A percentile compares a stretch with the other conserved stretches of the same genome.
These are phyloP conservation scores for Malassezia sympodialis DNA, from an alignment of 1,284 basidiomycete species.

Conservation along the genomic window DNA sequence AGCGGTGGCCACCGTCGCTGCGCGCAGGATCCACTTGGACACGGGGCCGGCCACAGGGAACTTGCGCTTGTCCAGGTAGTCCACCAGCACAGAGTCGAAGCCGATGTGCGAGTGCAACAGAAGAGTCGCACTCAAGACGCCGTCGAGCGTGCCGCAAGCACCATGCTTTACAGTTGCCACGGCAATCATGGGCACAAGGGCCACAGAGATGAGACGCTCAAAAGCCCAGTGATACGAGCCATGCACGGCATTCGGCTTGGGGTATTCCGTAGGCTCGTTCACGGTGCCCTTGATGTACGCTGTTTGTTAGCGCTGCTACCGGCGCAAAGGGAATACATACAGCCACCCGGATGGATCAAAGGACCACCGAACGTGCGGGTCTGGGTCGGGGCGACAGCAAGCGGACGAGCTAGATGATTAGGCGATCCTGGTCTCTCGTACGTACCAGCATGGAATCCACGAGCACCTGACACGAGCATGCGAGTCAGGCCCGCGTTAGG, in stretches of 20 bases:
- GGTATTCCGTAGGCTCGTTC: conserved; percentile 87
- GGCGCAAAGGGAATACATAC: too few relatives aligned
- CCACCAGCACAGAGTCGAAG: conserved; percentile 51
- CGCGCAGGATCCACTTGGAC: conserved; percentile 64
- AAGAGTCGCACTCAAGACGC: conserved; percentile 70
- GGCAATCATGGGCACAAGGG: conserved; percentile 65
- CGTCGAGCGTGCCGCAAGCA: conserved; percentile 58
- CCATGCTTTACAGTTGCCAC: conserved; percentile 47
- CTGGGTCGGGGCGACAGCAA: conserved; percentile 6
- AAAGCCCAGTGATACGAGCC: conserved; percentile 98
- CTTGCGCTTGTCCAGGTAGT: conserved; percentile 90
- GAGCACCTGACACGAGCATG: not conserved
- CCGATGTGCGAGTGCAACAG: conserved; percentile 89
- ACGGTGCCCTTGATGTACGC: conserved; percentile 86
- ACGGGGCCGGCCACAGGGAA: conserved; percentile 65
- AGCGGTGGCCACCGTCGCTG: conserved; percentile 69
- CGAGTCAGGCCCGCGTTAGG: conserved; percentile 1
- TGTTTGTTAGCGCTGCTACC: conserved; percentile 45
- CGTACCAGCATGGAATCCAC: conserved; percentile 17
- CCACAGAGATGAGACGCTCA: conserved; percentile 77
- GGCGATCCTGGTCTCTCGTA: not conserved
- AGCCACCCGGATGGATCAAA: conserved; percentile 16
- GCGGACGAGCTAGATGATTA: conserved; percentile 8
- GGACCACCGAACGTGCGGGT: conserved; percentile 12
- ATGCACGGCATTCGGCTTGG: conserved; percentile 59